These are phyloP conservation scores for Nelumbo lutea DNA, from an alignment of 164 flowering plant species.

Conservation along the genomic window DNA sequence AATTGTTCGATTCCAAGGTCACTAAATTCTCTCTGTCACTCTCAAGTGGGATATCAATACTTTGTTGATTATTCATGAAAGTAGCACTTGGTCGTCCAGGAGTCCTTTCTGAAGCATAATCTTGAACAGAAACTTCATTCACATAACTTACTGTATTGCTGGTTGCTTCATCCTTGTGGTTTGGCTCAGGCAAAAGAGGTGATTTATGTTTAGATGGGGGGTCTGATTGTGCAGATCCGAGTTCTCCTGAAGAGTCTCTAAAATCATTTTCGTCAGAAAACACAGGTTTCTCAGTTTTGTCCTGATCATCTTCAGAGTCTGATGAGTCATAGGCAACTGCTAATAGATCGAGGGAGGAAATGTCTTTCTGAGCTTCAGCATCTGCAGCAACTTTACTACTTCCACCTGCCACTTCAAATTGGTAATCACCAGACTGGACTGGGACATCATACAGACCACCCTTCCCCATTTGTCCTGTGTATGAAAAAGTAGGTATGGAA, in stretches of 20 bases:
- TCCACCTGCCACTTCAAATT: constrained; percentile 26
- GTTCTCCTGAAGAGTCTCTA: constrained; percentile 18
- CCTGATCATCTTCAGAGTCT: constrained; percentile 75
- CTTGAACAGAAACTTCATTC: constrained; percentile 22
- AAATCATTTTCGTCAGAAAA: constrained; percentile 20
- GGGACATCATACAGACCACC: constrained; percentile 49
- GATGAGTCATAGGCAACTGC: constrained; percentile 80
- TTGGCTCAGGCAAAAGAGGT: constrained; percentile 18
- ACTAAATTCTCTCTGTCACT: constrained; percentile 16
- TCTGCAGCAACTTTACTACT: constrained; percentile 22
- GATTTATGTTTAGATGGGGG: constrained; percentile 12
- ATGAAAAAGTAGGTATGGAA: background rate
- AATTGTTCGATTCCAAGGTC: constrained; percentile 22
- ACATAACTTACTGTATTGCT: constrained; percentile 9
- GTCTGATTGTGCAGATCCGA: background rate
- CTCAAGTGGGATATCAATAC: constrained; percentile 19
- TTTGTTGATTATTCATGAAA: constrained; percentile 15
- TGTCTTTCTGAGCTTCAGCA: constrained; percentile 24
- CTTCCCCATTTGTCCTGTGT: constrained; percentile 35
- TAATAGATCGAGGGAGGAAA: constrained; percentile 72
- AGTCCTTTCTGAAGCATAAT: constrained; percentile 14
- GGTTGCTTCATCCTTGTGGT: constrained; percentile 21
- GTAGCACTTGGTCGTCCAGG: constrained; percentile 15
- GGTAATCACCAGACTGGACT: constrained; percentile 33
- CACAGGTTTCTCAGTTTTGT: constrained; percentile 26